phyloP scores from a whole-genome alignment of 1,284 basidiomycete genomes.

The Tilletia indica region DNA sequence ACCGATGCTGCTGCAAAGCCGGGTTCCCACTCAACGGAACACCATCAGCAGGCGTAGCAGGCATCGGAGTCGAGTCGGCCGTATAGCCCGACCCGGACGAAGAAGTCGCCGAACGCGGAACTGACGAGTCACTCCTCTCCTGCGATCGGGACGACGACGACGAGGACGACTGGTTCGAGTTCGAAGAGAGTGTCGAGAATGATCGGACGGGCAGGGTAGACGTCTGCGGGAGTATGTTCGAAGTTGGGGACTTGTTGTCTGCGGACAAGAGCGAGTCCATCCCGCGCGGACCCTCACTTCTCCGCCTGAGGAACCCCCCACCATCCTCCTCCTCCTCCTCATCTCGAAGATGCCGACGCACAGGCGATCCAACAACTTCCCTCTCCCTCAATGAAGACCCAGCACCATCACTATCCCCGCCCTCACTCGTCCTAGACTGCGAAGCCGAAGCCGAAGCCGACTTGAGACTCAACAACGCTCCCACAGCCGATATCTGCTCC shows the following conservation, averaged over 20 bases:
- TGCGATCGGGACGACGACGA: neutral
- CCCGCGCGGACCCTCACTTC: too few species aligned
- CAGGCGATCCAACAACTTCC: too few species aligned
- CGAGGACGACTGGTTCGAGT: neutral
- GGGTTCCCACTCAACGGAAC: neutral
- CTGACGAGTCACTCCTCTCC: neutral
- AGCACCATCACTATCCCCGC: neutral
- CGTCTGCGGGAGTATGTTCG: too few species aligned
- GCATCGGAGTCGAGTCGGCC: constrained; percentile 11
- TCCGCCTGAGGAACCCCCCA: too few species aligned
- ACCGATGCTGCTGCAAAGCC: too few species aligned
- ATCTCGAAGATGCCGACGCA: too few species aligned
- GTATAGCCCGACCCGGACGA: neutral
- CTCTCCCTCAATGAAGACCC: neutral
- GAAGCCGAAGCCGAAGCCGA: neutral
- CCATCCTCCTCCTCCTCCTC: too few species aligned
- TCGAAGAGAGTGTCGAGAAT: neutral
- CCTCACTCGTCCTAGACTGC: neutral
- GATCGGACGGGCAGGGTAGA: neutral
- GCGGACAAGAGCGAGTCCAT: too few species aligned
- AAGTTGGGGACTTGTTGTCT: too few species aligned
- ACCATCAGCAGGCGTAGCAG: constrained; percentile 7
- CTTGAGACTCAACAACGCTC: neutral
- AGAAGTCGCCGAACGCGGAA: neutral
- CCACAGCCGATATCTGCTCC: constrained; percentile 2